Evolutionary conservation across 106 monocot genomes (phyloP), one percentile per base, ranked within the genome.

Genomic region (Alisma plantagoaquatica): DNA sequence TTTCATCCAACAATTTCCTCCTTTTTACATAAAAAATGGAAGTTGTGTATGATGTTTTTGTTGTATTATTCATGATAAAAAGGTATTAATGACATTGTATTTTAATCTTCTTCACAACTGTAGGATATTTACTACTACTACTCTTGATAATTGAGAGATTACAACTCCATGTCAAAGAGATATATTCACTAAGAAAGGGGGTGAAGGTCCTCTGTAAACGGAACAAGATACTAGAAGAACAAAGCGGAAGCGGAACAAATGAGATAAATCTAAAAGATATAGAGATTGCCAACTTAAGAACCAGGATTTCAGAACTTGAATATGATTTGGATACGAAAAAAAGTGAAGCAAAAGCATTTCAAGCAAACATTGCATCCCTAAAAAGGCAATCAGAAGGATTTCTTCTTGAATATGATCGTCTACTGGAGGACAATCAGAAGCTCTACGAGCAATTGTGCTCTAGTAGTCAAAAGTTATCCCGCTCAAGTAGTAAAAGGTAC

Each of bases 331-430:
- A 75, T 18, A 24, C 49, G 1, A 75, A 43, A 30, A 8, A 54
- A 23, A 73, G 75, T 47, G 77, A 78, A 20, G 66, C 67, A 41
- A 80, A 81, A 44, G 46, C 80, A 10, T 71, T 77, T 15, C 81
- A 91, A 64, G 66, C 72, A 2, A 70, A 67, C 57, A 58, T 56
- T 2, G 10, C 49, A 2, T 77, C 91, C 51, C 66, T 84, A 16
- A 80, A 46, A 30, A 91, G 78, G 51, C 91, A 84, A 19, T 78
- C 80, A 10, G 91, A 91, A 59, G 81, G 77, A 1, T 54, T 84
- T 25, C 67, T 78, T 47, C 56, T 73, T 3, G 91, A 91, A 23
- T 84, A 91, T 32, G 84, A 80, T n/a, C 73, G 80, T 8, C 57
- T 91, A 15, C 46, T 84, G 53, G 91, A 84, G 53, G 84, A 91